These are phyloP conservation scores for Drechslera avenae DNA, from an alignment of 2,329 filamentous ascomycete species.

Conservation along the genomic window DNA sequence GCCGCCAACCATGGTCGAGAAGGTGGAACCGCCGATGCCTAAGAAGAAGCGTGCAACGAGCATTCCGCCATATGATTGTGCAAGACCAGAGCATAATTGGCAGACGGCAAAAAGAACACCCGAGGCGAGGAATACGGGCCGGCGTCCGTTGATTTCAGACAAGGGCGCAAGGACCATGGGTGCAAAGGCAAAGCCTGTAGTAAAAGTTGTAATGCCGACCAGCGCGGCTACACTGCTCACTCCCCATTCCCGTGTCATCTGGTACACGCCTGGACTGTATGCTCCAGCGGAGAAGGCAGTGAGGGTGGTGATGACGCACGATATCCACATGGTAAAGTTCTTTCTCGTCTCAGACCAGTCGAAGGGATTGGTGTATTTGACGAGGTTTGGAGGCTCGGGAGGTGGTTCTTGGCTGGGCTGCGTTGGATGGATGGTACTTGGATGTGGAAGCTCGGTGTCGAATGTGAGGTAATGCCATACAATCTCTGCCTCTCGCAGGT, in stretches of 20 bases:
- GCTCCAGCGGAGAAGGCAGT: constrained; percentile 83
- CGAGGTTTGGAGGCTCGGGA: constrained; percentile 68
- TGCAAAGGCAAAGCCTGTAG: constrained; percentile 72
- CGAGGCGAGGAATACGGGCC: constrained; percentile 78
- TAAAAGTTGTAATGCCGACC: constrained; percentile 81
- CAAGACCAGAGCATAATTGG: constrained; percentile 75
- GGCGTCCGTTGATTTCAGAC: constrained; percentile 84
- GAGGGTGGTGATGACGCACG: constrained; percentile 74
- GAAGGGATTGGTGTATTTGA: constrained; percentile 70
- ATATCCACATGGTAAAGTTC: constrained; percentile 70
- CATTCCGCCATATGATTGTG: constrained; percentile 72
- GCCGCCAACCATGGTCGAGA: constrained; percentile 90
- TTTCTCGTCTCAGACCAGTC: constrained; percentile 75
- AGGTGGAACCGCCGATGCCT: constrained; percentile 77
- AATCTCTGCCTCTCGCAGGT: constrained; percentile 45
- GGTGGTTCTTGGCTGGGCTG: constrained; percentile 47
- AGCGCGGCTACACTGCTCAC: constrained; percentile 70
- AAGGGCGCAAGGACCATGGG: constrained; percentile 90
- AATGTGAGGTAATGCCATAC: constrained; percentile 66
- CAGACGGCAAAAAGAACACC: constrained; percentile 74
- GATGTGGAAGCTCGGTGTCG: constrained; percentile 62
- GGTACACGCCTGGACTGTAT: constrained; percentile 70
- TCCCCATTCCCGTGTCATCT: constrained; percentile 70
- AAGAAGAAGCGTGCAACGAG: constrained; percentile 75
- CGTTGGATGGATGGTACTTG: constrained; percentile 45